Base-by-base conservation (phyloP, 2,329 filamentous ascomycete genomes). In the Scopulariopsis brevicaulis region DNA sequence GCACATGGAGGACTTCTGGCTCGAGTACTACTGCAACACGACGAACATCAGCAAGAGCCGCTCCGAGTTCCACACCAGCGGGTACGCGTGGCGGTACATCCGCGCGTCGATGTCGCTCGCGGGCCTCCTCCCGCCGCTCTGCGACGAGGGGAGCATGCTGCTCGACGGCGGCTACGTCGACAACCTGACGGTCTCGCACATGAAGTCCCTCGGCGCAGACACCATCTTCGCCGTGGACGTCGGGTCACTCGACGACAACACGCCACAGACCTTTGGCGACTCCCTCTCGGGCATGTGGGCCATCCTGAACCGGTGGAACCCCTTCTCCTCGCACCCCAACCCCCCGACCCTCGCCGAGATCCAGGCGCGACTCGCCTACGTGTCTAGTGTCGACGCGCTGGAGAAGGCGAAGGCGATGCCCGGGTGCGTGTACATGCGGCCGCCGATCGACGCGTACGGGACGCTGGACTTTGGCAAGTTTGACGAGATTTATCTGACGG, bases 1-100 rank as follows among this genome's bases (percentile, higher is more conserved):
- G 11, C 94, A 97, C 68, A 97, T 99, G 59, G 94, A 99, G 72
- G 94, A 99, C 70, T 99, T 97, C 67, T 99, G 94, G 94, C 81
- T 99, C 12, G 91, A 96, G 64, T 99, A 90, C 70, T 99, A 99
- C 74, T 99, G 95, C 80, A 99, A 99, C 73, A 97, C 94, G 0
- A 99, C 95, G 43, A 99, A 97, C 71, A 97, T 99, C 73, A 95
- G 89, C 74, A 95, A 96, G 71, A 94, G 89, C 61, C 83, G 93
- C 22, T 84, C 84, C 3, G 94, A 99, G 69, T 92, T 95, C 63
- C 94, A 99, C 71, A 96, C 91, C 0, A 94, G 89, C 60, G 94
- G 94, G 15, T 99, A 99, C 67, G 93, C 94, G 0, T 99, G 94
- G 94, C 84, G 95, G 50, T 99, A 99, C 66, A 89, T 99, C 25